phyloP scores from a whole-genome alignment of 495 filamentous ascomycete species.

The Podospora australis region DNA sequence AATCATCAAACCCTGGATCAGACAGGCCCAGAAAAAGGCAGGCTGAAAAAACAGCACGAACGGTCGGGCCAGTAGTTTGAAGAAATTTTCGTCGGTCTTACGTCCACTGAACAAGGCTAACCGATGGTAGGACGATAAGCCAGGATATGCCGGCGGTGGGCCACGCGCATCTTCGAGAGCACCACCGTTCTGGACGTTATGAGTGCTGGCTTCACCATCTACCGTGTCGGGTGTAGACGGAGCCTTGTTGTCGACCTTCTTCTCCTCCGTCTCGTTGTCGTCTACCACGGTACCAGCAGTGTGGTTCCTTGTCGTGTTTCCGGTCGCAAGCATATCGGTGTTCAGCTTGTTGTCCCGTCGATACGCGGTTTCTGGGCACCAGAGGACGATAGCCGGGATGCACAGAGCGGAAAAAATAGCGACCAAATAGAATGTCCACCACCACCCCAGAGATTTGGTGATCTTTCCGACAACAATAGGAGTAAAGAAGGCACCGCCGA shows the following conservation, averaged over 20 bases:
- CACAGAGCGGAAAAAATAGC: conserved; percentile 61
- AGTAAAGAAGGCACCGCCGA: conserved; percentile 88
- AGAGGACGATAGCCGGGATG: conserved; percentile 62
- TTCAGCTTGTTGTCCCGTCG: conserved; percentile 58
- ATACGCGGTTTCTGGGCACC: conserved; percentile 83
- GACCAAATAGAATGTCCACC: conserved; percentile 72
- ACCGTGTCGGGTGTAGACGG: neutral
- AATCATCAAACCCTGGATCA: conserved; percentile 86
- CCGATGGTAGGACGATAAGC: conserved; percentile 36
- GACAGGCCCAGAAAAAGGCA: conserved; percentile 79
- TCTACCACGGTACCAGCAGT: neutral
- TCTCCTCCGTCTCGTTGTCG: conserved; percentile 16
- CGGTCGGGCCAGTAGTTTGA: conserved; percentile 57
- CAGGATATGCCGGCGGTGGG: neutral
- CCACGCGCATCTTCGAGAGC: neutral
- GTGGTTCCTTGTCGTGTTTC: conserved; percentile 3
- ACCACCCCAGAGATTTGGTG: conserved; percentile 66
- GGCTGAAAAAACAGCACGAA: conserved; percentile 68
- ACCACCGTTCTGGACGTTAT: neutral
- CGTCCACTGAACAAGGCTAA: conserved; percentile 74
- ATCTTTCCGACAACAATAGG: conserved; percentile 85
- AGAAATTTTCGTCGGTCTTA: conserved; percentile 59
- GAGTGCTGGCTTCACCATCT: neutral
- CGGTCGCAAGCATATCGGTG: conserved; percentile 40
- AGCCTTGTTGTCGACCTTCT: neutral